Evolutionary conservation across 1,284 basidiomycete species (phyloP), one percentile per base, ranked within the genome.

Genomic region (Neolentinus lepideus): DNA sequence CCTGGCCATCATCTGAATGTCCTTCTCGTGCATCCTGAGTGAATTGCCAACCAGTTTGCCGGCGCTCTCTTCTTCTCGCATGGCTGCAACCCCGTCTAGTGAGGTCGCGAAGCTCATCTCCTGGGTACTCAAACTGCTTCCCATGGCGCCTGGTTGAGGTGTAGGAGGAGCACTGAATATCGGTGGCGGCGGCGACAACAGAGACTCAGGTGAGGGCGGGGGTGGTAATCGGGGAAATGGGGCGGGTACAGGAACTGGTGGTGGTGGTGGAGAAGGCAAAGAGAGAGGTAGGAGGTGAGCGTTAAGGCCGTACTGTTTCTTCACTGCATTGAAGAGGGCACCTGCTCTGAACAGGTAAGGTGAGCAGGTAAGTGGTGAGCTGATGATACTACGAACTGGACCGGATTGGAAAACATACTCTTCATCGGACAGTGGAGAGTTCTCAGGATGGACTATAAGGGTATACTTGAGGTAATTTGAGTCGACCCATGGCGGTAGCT

Each of bases 401-500:
- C n/a, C 38, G 38, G 38, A n/a, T n/a, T 35, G 31, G 16, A 22
- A 55, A 36, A 78, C 86, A 55, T 68, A 92, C 89, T 91, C 90
- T 70, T 90, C 87, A 52, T 87, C 79, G 22, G 85, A 83, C 36
- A 92, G 70, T 1, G 81, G 71, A 1, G 90, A 91, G 59, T 79
- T 74, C 56, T 75, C 67, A 1, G 89, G 83, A 65, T 92, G 90
- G 46, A 92, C 70, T 58, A 92, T 87, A 29, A 92, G 73, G 29
- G 82, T 88, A 65, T 85, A 91, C 47, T 81, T 78, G 48, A 92
- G 72, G 58, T 79, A 75, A 14, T 79, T 81, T 11, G 78, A 68
- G 67, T 92, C 89, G 19, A 92, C 85, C 89, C 89, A 92, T 50
- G 81, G 63, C 8, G 89, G 90, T 53, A 92, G 75, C 57, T 90